Conservation (phyloP, 768 basidiomycete species). For the Dacryopinax primogenitus region DNA sequence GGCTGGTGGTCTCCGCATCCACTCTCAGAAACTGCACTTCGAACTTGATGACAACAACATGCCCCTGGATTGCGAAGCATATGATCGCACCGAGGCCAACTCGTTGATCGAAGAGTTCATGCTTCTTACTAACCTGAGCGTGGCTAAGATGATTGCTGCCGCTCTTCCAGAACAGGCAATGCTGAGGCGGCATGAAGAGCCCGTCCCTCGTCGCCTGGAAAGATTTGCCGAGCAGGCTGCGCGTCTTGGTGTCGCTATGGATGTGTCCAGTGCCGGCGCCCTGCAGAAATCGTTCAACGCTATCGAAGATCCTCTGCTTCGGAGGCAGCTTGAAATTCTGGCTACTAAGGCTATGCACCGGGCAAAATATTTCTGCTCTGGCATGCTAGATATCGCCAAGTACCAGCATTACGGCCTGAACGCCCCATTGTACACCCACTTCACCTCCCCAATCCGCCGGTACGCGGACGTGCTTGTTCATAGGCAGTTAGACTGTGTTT, state of each 20-base stretch:
- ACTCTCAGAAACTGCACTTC: conserved; percentile 62
- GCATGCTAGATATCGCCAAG: conserved; percentile 98
- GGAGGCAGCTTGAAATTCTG: conserved; percentile 66
- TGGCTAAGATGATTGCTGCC: conserved; percentile 86
- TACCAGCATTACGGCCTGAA: conserved; percentile 88
- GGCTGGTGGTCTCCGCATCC: conserved; percentile 61
- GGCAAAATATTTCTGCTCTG: conserved; percentile 97
- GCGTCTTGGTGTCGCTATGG: conserved; percentile 71
- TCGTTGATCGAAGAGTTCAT: conserved; percentile 92
- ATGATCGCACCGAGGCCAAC: conserved; percentile 58
- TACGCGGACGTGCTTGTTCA: conserved; percentile 93
- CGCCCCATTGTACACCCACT: conserved; percentile 83
- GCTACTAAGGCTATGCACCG: conserved; percentile 84
- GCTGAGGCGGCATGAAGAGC: conserved; percentile 84
- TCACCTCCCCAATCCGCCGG: conserved; percentile 83
- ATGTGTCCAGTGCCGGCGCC: conserved; percentile 61
- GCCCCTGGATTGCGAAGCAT: conserved; percentile 64
- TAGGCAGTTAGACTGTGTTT: conserved; percentile 84
- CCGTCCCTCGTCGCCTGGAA: conserved; percentile 82
- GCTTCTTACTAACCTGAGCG: conserved; percentile 78
- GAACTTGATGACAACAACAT: conserved; percentile 62
- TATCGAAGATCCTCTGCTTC: conserved; percentile 59
- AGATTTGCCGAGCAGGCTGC: conserved; percentile 68
- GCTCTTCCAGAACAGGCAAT: conserved; percentile 95
- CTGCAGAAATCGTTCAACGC: conserved; percentile 75